Evolutionary conservation across 2,329 filamentous ascomycete species (phyloP).

Genomic region (Fusarium sublunatum): DNA sequence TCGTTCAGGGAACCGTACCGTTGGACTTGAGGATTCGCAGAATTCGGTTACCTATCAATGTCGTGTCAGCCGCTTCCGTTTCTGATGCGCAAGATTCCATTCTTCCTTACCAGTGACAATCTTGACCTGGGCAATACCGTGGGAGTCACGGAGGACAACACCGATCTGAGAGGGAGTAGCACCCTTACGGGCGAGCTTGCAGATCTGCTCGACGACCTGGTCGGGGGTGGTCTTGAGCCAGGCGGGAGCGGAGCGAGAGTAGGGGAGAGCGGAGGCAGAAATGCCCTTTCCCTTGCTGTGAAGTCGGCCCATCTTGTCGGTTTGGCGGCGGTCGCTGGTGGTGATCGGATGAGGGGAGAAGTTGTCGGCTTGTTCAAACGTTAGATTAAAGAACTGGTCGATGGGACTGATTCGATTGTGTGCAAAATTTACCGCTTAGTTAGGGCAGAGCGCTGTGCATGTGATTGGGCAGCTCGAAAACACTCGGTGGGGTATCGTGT

Average conservation of each 20-base stretch:
- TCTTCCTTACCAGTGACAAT: constrained; percentile 85
- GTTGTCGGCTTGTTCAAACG: constrained; percentile 42
- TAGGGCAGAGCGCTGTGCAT: constrained; percentile 53
- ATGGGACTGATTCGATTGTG: too few relatives aligned
- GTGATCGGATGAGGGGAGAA: constrained; percentile 39
- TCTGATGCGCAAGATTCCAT: background rate
- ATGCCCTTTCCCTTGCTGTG: constrained; percentile 99
- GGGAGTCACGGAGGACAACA: constrained; percentile 97
- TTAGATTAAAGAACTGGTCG: too few relatives aligned
- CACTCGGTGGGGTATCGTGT: background rate
- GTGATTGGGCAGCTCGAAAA: constrained; percentile 2
- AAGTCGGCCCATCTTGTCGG: constrained; percentile 90
- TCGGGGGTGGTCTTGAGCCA: constrained; percentile 99
- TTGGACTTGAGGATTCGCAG: constrained; percentile 97
- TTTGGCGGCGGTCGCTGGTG: constrained; percentile 54
- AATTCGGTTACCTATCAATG: constrained; percentile 92
- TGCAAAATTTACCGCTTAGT: constrained; percentile 57
- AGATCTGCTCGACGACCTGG: constrained; percentile 99
- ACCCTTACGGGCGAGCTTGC: constrained; percentile 99
- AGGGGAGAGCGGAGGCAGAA: constrained; percentile 93
- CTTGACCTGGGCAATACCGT: constrained; percentile 98
- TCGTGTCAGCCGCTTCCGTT: constrained; percentile 51
- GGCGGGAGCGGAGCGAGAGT: constrained; percentile 90
- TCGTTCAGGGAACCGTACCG: constrained; percentile 75
- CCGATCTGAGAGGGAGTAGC: constrained; percentile 98